These are phyloP conservation scores for Musa beccarii DNA, from an alignment of 176 grass and related monocot genomes.

Conservation along the genomic window DNA sequence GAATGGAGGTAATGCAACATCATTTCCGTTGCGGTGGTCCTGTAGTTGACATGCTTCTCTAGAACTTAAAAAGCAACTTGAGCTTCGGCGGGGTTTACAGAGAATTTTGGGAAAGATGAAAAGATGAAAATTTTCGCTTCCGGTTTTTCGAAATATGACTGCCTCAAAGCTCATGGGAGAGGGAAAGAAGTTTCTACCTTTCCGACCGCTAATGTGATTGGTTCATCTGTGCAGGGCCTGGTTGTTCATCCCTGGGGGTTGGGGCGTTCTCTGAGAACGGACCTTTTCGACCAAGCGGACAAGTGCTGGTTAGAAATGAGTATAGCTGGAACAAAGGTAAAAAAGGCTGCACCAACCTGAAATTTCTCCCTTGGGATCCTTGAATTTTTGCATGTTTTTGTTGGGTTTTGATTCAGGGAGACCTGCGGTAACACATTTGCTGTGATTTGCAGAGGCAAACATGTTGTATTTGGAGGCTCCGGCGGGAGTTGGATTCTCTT, in stretches of 20 bases:
- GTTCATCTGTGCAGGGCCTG: conserved; percentile 51
- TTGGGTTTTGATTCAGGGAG: not conserved
- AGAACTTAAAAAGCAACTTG: not conserved
- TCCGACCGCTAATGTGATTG: not conserved
- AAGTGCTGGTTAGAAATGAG: conserved; percentile 61
- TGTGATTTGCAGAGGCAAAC: conserved; percentile 11
- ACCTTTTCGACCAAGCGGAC: conserved; percentile 71
- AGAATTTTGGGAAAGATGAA: not conserved
- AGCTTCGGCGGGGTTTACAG: not conserved
- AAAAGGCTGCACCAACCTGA: not conserved
- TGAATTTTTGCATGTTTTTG: not conserved
- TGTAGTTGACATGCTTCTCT: not conserved
- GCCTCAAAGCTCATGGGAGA: not conserved
- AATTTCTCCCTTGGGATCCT: not conserved
- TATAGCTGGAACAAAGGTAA: conserved; percentile 97
- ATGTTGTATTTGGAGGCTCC: conserved; percentile 20
- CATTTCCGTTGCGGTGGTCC: not conserved
- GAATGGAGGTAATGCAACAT: conserved; percentile 65
- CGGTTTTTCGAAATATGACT: not conserved
- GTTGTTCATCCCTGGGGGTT: conserved; percentile 86
- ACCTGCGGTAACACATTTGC: not conserved
- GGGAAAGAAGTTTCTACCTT: not conserved
- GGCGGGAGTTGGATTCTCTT: conserved; percentile 22
- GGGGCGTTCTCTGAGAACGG: conserved; percentile 98
- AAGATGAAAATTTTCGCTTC: not conserved